Percentiles rank a stretch among this genome's conserved stretches.
Evolutionary conservation across 345 rosid genomes (phyloP).

Genomic region (Hypericum androsaemum): DNA sequence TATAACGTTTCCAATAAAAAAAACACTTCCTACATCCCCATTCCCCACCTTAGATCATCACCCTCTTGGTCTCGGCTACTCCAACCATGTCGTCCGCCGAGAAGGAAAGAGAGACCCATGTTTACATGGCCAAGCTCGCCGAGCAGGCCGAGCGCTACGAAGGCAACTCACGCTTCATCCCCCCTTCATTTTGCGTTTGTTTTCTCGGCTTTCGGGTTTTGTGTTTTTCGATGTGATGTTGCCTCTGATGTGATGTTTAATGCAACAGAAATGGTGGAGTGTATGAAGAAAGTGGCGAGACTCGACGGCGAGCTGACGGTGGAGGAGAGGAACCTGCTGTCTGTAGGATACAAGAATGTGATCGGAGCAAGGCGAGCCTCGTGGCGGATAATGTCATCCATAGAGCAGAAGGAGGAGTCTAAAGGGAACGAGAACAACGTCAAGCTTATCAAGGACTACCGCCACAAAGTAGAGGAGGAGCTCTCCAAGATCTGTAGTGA

Average conservation of each 20-base stretch:
- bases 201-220: neutral
- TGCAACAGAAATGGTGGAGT: conserved; percentile 82
- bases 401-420: conserved; percentile 90
- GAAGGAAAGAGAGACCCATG: conserved; percentile 73
- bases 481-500: conserved; percentile 75
- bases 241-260: neutral
- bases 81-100: conserved; percentile 47
- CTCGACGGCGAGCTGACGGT: conserved; percentile 80
- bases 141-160: conserved; percentile 96
- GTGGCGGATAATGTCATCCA: conserved; percentile 96
- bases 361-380: conserved; percentile 93
- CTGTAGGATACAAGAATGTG: conserved; percentile 92
- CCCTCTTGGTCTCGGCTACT: neutral
- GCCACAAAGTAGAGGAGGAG: conserved; percentile 92
- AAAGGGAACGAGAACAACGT: conserved; percentile 85
- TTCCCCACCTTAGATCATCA: neutral
- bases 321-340: conserved; percentile 94
- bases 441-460: conserved; percentile 64
- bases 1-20: neutral
- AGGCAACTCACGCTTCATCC: conserved; percentile 22
- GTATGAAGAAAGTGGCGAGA: conserved; percentile 81
- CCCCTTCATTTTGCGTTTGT: neutral
- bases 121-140: conserved; percentile 89
- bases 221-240: no score
- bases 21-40: no score